A percentile compares a stretch with the other conserved stretches of the same genome.
phyloP scores from a whole-genome alignment of 495 filamentous ascomycete species.

The Aspergillus panamensis region DNA sequence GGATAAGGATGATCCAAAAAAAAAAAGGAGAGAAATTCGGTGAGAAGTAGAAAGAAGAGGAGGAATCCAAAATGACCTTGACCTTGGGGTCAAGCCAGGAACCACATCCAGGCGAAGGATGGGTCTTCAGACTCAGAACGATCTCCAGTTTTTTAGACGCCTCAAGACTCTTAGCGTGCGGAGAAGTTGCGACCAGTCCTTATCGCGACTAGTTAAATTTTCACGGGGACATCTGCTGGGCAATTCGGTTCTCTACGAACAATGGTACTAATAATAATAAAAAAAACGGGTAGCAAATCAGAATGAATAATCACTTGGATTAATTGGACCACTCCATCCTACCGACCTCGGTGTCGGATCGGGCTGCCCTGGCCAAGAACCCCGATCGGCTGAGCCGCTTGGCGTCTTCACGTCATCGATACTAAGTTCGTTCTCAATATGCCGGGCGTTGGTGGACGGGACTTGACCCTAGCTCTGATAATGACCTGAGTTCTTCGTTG shows the following conservation, averaged over 20 bases:
- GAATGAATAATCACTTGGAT: neutral
- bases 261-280: neutral
- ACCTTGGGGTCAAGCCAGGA: neutral
- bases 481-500: neutral
- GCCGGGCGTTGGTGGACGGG: neutral
- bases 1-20: neutral
- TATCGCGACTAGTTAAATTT: neutral
- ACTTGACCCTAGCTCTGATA: neutral
- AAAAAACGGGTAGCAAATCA: neutral
- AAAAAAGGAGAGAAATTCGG: neutral
- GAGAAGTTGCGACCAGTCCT: conserved; percentile 3
- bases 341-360: neutral
- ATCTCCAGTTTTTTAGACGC: neutral
- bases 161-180: conserved; percentile 15
- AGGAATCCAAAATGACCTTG: too few relatives aligned
- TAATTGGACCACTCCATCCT: neutral
- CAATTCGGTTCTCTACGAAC: conserved; percentile 5
- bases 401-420: conserved; percentile 21
- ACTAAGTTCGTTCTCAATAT: neutral
- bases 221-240: neutral
- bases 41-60: neutral
- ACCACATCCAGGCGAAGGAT: conserved; percentile 3
- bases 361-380: neutral
- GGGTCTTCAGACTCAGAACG: neutral
- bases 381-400: conserved; percentile 1